A percentile compares a stretch with the other conserved stretches of the same genome.
Evolutionary conservation across 2,329 filamentous ascomycete species (phyloP).

Genomic region (Grosmannia huntii): DNA sequence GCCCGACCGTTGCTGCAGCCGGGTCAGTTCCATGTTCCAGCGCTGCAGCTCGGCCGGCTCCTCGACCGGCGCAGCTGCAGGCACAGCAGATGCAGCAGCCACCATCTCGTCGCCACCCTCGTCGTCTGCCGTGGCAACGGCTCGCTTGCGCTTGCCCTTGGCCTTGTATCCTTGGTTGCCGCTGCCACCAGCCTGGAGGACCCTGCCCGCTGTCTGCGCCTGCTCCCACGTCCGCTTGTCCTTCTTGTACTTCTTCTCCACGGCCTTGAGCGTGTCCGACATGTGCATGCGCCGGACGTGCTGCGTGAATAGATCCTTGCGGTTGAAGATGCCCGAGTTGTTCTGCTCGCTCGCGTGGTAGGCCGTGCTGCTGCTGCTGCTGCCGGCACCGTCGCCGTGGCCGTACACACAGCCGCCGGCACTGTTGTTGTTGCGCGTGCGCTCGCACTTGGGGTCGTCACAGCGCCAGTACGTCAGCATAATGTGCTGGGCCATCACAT

Average conservation of each 20-base stretch:
- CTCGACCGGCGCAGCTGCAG: not conserved
- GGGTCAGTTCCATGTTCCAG: no score
- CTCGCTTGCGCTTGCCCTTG: not conserved
- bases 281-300: constrained; percentile 79
- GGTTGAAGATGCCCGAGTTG: constrained; percentile 60
- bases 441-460: constrained; percentile 44
- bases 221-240: not conserved
- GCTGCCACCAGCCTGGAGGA: no score
- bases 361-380: not conserved
- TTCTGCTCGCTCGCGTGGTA: constrained; percentile 7
- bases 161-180: not conserved
- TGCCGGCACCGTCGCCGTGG: not conserved
- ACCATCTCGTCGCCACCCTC: no score
- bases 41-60: constrained; percentile 10
- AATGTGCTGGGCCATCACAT: constrained; percentile 70
- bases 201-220: not conserved
- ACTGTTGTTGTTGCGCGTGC: constrained; percentile 10
- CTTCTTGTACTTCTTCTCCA: constrained; percentile 17
- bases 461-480: constrained; percentile 65
- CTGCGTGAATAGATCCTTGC: constrained; percentile 84
- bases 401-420: no score
- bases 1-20: no score
- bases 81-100: no score
- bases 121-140: not conserved
- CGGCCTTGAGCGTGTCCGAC: constrained; percentile 27